Percentiles rank a stretch among this genome's conserved stretches.
These are phyloP conservation scores for Thyridium curvatum DNA, from an alignment of 2,329 filamentous ascomycete genomes.

Conservation along the genomic window DNA sequence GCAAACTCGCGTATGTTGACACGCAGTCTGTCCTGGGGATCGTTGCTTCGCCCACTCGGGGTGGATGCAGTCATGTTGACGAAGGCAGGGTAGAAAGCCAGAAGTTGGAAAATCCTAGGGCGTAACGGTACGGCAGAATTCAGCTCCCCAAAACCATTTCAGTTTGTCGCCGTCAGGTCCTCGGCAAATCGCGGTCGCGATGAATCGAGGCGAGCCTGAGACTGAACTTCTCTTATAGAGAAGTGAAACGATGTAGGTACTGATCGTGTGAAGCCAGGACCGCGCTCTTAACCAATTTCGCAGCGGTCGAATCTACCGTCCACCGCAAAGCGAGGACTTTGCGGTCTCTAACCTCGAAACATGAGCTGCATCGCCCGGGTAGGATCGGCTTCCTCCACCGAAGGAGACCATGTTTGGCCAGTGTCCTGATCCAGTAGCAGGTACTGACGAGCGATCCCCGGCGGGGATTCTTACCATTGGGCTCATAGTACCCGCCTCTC, in stretches of 20 bases:
- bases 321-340: too few relatives aligned
- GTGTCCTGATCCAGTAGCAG: conserved; percentile 17
- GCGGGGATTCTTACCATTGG: conserved; percentile 64
- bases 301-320: too few relatives aligned
- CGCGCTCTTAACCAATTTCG: conserved; percentile 28
- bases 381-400: too few relatives aligned
- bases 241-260: conserved; percentile 26
- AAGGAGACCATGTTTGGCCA: too few relatives aligned
- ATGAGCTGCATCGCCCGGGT: conserved; percentile 17
- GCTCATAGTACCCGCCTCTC: conserved; percentile 67
- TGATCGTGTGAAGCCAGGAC: conserved; percentile 43
- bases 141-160: too few relatives aligned
- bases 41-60: conserved; percentile 9
- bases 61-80: conserved; percentile 25
- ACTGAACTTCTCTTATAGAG: background rate
- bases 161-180: background rate
- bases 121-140: conserved; percentile 1
- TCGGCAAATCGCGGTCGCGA: background rate
- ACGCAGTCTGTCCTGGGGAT: too few relatives aligned
- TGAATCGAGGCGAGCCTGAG: conserved; percentile 10
- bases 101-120: too few relatives aligned
- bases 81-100: too few relatives aligned
- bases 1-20: too few relatives aligned
- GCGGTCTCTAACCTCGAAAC: conserved; percentile 5
- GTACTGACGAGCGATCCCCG: conserved; percentile 70